These are phyloP conservation scores for Polyporus arcularius DNA, from an alignment of 768 basidiomycete genomes.

Conservation along the genomic window DNA sequence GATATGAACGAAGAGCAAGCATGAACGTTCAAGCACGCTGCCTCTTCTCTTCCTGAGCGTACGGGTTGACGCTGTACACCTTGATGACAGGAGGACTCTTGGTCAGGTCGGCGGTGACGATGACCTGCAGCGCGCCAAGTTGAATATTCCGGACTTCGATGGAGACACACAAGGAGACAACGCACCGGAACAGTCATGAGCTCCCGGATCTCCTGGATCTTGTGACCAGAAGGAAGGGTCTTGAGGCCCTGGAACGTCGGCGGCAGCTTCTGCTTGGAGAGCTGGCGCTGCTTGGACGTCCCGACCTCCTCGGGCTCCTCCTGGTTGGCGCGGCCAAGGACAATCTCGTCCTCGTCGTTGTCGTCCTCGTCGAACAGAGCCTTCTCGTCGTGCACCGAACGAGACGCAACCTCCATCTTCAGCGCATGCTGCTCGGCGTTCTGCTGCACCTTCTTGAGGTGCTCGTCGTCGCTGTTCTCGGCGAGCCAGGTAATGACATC, in stretches of 20 bases:
- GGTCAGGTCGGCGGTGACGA: slow-evolving; percentile 91
- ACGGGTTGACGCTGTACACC: slow-evolving; percentile 94
- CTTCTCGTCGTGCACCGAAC: slow-evolving; percentile 83
- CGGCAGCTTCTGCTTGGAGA: slow-evolving; percentile 74
- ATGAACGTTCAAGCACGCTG: slow-evolving; percentile 1
- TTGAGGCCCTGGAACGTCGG: slow-evolving; percentile 86
- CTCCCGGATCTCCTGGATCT: slow-evolving; percentile 93
- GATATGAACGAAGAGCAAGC: neutral
- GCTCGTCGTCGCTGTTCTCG: slow-evolving; percentile 94
- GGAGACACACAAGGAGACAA: slow-evolving; percentile 12
- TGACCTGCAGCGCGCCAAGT: slow-evolving; percentile 55
- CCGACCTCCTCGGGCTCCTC: slow-evolving; percentile 45
- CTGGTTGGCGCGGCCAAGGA: slow-evolving; percentile 61
- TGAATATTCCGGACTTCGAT: neutral
- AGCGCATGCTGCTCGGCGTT: slow-evolving; percentile 88
- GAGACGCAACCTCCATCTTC: slow-evolving; percentile 89
- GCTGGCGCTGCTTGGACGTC: slow-evolving; percentile 73
- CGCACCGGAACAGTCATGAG: slow-evolving; percentile 91
- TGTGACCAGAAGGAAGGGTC: slow-evolving; percentile 75
- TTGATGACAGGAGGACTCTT: slow-evolving; percentile 98
- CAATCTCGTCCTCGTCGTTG: slow-evolving; percentile 75
- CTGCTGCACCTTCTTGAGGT: slow-evolving; percentile 91
- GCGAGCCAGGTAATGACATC: slow-evolving; percentile 96
- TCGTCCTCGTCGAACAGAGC: slow-evolving; percentile 91
- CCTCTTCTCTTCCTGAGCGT: slow-evolving; percentile 59